Conservation (phyloP, 495 filamentous ascomycete species). For the Hypoxylon rickii region DNA sequence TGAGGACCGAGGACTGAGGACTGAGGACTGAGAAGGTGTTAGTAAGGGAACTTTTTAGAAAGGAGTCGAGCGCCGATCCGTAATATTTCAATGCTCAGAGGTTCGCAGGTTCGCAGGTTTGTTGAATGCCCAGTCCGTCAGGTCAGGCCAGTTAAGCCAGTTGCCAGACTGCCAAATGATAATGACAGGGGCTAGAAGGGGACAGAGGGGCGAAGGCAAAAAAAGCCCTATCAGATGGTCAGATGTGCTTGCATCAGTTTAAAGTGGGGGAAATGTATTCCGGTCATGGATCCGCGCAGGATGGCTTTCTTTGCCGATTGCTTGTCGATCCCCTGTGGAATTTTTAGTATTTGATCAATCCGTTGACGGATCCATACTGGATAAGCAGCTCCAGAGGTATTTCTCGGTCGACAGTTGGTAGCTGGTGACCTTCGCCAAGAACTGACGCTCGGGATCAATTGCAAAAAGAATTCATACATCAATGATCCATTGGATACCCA, state of each 20-base stretch:
- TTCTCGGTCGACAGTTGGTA: too few species aligned
- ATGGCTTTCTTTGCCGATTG: slow-evolving; percentile 31
- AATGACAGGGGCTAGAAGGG: slow-evolving; percentile 20
- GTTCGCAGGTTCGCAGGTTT: too few species aligned
- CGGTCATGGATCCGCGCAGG: too few species aligned
- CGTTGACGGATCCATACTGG: not conserved
- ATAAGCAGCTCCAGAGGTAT: too few species aligned
- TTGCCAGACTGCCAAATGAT: too few species aligned
- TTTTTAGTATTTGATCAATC: not conserved
- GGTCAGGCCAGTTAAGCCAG: too few species aligned
- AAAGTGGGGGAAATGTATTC: not conserved
- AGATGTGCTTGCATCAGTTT: slow-evolving; percentile 26
- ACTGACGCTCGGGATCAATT: too few species aligned
- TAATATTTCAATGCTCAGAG: slow-evolving; percentile 25
- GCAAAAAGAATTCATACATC: too few species aligned
- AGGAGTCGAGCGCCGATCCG: slow-evolving; percentile 15
- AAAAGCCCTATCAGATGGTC: slow-evolving; percentile 32
- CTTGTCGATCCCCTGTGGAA: too few species aligned
- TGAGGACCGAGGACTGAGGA: slow-evolving; percentile 7
- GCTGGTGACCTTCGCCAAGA: too few species aligned
- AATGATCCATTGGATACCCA: too few species aligned
- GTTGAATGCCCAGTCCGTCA: too few species aligned
- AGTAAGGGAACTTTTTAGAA: slow-evolving; percentile 21
- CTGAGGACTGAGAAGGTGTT: not conserved
- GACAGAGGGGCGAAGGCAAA: slow-evolving; percentile 11